Percentiles rank a stretch among this genome's conserved stretches.
Evolutionary conservation across 2,329 filamentous ascomycete species (phyloP).

Genomic region (Plenodomus lindquistii): DNA sequence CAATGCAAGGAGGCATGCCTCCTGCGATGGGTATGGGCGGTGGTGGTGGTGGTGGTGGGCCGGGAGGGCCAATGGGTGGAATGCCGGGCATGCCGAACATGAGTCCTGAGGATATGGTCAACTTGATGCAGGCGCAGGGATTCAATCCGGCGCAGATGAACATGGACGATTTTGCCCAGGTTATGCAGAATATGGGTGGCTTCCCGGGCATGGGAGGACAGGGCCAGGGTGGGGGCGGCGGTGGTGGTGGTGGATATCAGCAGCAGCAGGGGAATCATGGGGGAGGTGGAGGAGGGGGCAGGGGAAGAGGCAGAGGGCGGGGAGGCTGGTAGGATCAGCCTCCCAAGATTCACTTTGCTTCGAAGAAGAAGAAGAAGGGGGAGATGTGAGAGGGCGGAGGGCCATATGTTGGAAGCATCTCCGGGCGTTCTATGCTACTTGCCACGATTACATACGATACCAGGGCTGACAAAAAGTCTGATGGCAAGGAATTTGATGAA

Average conservation of each 20-base stretch:
- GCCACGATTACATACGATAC: conserved; percentile 32
- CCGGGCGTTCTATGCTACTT: conserved; percentile 20
- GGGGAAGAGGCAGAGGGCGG: conserved; percentile 31
- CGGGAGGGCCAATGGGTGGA: conserved; percentile 21
- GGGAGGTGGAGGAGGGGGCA: conserved; percentile 31
- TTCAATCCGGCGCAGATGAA: conserved; percentile 42
- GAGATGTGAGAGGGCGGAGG: conserved; percentile 29
- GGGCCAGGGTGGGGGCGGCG: conserved; percentile 28
- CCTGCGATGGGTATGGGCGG: neutral
- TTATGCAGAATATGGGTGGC: conserved; percentile 35
- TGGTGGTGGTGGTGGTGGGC: conserved; percentile 35
- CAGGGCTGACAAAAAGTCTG: conserved; percentile 15
- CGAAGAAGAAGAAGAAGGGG: conserved; percentile 33
- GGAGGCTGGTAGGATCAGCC: conserved; percentile 24
- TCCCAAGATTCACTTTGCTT: neutral
- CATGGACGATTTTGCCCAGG: conserved; percentile 41
- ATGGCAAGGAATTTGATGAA: conserved; percentile 1
- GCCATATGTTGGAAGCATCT: conserved; percentile 2
- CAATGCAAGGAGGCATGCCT: neutral
- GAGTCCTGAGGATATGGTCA: neutral
- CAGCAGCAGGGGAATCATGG: conserved; percentile 30
- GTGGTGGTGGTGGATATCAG: conserved; percentile 29
- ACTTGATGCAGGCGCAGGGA: conserved; percentile 50
- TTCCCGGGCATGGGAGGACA: conserved; percentile 25
- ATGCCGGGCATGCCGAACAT: conserved; percentile 4